These are phyloP conservation scores for Geranium rotundifolium DNA, from an alignment of 345 rosid genomes.

Conservation along the genomic window DNA sequence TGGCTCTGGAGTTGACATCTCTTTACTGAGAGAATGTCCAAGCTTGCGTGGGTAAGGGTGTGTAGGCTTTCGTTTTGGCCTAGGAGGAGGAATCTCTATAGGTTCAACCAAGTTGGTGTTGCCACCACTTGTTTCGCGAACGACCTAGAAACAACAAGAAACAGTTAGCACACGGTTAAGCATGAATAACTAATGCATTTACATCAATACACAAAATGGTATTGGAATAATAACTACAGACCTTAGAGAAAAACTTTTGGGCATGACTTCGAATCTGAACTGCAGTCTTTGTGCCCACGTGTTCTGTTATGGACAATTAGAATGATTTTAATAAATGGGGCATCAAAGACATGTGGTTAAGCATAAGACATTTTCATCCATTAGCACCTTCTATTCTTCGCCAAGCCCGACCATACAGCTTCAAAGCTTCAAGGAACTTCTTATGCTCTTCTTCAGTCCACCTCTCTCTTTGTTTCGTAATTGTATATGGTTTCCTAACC, in stretches of 20 bases:
- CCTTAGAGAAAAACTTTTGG: constrained; percentile 89
- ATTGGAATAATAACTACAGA: constrained; percentile 6
- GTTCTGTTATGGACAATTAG: constrained; percentile 37
- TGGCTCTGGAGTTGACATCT: constrained; percentile 14
- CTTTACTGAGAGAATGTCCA: constrained; percentile 19
- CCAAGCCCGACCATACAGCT: constrained; percentile 72
- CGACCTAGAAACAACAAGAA: constrained; percentile 28
- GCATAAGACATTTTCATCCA: background rate
- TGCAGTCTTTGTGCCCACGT: constrained; percentile 70
- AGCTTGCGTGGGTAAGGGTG: constrained; percentile 82
- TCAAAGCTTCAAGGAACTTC: constrained; percentile 72
- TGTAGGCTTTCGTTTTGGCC: constrained; percentile 66
- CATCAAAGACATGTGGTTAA: background rate
- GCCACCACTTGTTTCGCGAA: constrained; percentile 33
- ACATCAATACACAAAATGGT: too few relatives aligned
- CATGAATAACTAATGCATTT: too few relatives aligned
- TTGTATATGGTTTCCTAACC: constrained; percentile 71
- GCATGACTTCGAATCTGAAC: constrained; percentile 96
- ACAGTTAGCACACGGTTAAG: constrained; percentile 3
- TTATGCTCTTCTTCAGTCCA: constrained; percentile 82
- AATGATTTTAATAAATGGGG: background rate
- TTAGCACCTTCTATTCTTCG: constrained; percentile 54
- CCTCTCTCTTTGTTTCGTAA: constrained; percentile 80
- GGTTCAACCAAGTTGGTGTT: constrained; percentile 32
- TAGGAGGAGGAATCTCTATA: constrained; percentile 75